Evolutionary conservation across 441 rosid genomes (phyloP), one percentile per base, ranked within the genome.

Genomic region (Sinapis alba): DNA sequence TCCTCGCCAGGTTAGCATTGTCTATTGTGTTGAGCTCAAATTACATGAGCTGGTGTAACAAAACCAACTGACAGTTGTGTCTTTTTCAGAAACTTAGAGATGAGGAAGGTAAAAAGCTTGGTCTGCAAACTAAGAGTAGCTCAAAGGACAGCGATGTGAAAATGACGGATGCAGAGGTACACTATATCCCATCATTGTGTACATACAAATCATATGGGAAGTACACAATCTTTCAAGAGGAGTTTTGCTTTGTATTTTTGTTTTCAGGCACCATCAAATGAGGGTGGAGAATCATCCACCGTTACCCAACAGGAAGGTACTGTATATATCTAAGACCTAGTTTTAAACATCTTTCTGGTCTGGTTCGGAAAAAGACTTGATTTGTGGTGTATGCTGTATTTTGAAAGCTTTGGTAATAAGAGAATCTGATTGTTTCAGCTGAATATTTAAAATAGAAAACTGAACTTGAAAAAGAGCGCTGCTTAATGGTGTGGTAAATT

Each of bases 21-120:
- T 18, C 24, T 76, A 71, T 65, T 73, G 57, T 57, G 15, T 16
- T 34, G 19, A 30, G 43, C 69, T 50, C 64, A 47, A 15, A 3
- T 21, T 6, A 32, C n/a, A 10, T 62, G 34, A 56, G 27, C 54
- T 73, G 62, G 61, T 18, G 47, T 56, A 30, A 24, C 4, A 2
- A 56, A 24, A 63, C 24, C 6, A 69, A 63, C 75, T 68, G 43
- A 34, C 41, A 7, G 41, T 38, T 62, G 45, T 26, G 18, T 67
- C 54, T 67, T 68, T 19, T 68, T 12, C 85, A 94, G 98, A 72
- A 83, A 78, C 86, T 94, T 69, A 89, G 98, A 83, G 91, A 94
- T 50, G 95, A 92, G 68, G 98, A 94, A 76, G 95, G 96, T 58
- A 89, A 89, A 82, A 92, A 87, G 84, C 88, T 85, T 73, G 98